A percentile compares a stretch with the other conserved stretches of the same genome.
Conservation (phyloP, 2,329 filamentous ascomycete species). For the Apiospora pterosperma region DNA sequence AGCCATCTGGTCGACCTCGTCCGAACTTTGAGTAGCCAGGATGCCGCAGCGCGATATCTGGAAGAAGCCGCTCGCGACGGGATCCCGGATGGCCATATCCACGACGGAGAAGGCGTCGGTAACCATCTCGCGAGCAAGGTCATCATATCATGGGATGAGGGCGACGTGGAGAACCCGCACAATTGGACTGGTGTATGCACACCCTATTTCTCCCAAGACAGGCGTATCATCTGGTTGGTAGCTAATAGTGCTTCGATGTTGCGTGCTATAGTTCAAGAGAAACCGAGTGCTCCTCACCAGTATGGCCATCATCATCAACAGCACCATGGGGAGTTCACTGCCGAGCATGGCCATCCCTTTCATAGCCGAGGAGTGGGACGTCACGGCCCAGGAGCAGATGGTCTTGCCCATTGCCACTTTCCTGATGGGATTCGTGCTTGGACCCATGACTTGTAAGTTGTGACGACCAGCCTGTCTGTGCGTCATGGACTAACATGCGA, state of each 20-base stretch:
- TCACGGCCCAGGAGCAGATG: slow-evolving; percentile 42
- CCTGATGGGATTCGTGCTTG: slow-evolving; percentile 61
- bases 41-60: slow-evolving; percentile 37
- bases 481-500: not conserved
- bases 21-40: slow-evolving; percentile 31
- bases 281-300: slow-evolving; percentile 44
- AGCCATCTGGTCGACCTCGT: not conserved
- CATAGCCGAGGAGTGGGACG: slow-evolving; percentile 54
- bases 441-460: slow-evolving; percentile 30
- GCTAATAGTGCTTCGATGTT: slow-evolving; percentile 31
- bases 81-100: slow-evolving; percentile 18
- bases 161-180: slow-evolving; percentile 50
- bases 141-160: slow-evolving; percentile 42
- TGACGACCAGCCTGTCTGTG: not conserved
- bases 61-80: slow-evolving; percentile 38
- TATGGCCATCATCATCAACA: slow-evolving; percentile 62
- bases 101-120: slow-evolving; percentile 2
- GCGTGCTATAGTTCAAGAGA: slow-evolving; percentile 44
- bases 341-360: slow-evolving; percentile 60
- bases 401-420: slow-evolving; percentile 62
- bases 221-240: too few relatives aligned
- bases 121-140: slow-evolving; percentile 20
- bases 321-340: slow-evolving; percentile 62
- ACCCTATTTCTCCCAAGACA: slow-evolving; percentile 19
- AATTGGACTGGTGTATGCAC: slow-evolving; percentile 40